These are phyloP conservation scores for Phytophthora hibernalis DNA, from an alignment of 352 stramenopile genomes.

Conservation along the genomic window DNA sequence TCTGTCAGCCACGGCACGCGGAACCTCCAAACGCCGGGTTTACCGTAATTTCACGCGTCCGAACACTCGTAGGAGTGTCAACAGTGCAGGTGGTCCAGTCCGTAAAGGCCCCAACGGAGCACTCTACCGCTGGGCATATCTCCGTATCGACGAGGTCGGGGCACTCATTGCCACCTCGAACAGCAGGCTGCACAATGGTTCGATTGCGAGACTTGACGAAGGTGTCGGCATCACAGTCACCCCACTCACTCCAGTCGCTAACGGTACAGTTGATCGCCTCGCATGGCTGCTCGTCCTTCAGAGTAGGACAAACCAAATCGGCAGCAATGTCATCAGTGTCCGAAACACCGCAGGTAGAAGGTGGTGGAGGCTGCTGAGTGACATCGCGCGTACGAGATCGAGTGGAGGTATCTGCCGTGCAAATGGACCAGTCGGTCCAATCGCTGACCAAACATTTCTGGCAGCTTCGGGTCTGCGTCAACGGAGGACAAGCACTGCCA, in stretches of 20 bases:
- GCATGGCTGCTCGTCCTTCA: constrained; percentile 53
- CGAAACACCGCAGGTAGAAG: constrained; percentile 34
- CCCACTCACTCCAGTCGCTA: constrained; percentile 58
- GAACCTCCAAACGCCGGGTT: constrained; percentile 32
- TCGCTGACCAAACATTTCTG: constrained; percentile 59
- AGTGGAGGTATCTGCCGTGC: constrained; percentile 37
- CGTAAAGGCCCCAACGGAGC: constrained; percentile 42
- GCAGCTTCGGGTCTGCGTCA: constrained; percentile 56
- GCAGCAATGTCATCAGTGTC: constrained; percentile 29
- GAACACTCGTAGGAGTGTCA: constrained; percentile 24
- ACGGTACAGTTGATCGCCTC: constrained; percentile 59
- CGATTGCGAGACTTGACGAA: constrained; percentile 50
- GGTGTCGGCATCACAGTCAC: constrained; percentile 45
- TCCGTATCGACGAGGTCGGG: constrained; percentile 47
- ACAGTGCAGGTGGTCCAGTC: constrained; percentile 49
- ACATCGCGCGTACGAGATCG: constrained; percentile 56
- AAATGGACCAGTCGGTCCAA: constrained; percentile 61
- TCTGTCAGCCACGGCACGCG: constrained; percentile 44
- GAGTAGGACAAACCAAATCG: constrained; percentile 37
- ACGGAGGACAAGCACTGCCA: constrained; percentile 48
- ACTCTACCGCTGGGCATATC: constrained; percentile 48
- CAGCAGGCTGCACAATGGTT: constrained; percentile 44
- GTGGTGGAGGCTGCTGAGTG: constrained; percentile 41
- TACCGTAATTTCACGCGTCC: constrained; percentile 38
- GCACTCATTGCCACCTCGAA: constrained; percentile 49